Evolutionary conservation across 1,284 basidiomycete species (phyloP), one percentile per base, ranked within the genome.

Genomic region (Fistulina hepatica): DNA sequence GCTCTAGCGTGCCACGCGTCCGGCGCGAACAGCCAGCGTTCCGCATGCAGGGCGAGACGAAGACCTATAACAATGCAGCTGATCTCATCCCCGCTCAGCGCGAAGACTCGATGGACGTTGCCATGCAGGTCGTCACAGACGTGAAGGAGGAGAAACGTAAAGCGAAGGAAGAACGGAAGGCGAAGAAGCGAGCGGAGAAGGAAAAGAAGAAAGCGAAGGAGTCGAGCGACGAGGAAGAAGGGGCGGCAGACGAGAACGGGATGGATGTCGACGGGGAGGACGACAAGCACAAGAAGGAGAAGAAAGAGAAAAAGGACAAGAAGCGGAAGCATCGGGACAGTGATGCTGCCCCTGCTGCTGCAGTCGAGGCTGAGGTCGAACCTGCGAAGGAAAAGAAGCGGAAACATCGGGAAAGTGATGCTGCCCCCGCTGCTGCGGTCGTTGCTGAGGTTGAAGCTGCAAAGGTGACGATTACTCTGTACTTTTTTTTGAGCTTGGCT

Each of bases 51-150:
- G 81, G 82, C 23, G 76, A 80, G 46, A 71, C 76, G 33, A 72
- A 73, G 56, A 77, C 75, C 33, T 97, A 95, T 61, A 94, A 95
- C 59, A 85, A 91, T 58, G 76, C 74, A 22, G 75, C 88, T 36
- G 76, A 80, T 49, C 65, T 91, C 34, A 71, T 92, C 34, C 71
- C 89, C 25, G 84, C 92, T 24, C 86, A 93, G 61, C 76, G 86
- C 35, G 76, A 80, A 47, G 55, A 57, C 30, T 75, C 81, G 23
- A 65, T 77, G 50, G 73, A 82, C 48, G 59, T 65, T 21, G 81
- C 82, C 6, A 55, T 76, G 19, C 65, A 75, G 58, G 75, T 67
- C 21, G 83, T 73, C 25, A 56, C 76, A 49, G 78, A 85, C 42
- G 79, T 82, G 42, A 85, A 85, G 64, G 81, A 80, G 47, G 81